A percentile compares a stretch with the other conserved stretches of the same genome.
Conservation (phyloP, 257 asterid genomes). For the Nemophila menziesii region DNA sequence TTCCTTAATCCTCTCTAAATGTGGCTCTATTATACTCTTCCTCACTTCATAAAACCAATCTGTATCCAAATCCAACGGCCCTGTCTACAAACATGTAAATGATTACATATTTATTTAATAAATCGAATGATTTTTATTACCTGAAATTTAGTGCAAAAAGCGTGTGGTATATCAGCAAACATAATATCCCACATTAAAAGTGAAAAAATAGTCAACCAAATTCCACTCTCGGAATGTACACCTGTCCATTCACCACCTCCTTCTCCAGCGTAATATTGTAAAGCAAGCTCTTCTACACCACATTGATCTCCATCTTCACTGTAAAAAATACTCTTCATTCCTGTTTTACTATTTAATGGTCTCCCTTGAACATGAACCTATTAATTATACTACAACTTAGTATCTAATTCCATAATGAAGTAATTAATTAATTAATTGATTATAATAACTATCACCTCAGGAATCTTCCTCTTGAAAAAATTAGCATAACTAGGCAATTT, state of each 20-base stretch:
- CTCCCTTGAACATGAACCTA: slow-evolving; percentile 80
- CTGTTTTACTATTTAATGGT: slow-evolving; percentile 60
- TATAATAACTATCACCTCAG: slow-evolving; percentile 39
- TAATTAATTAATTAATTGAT: neutral
- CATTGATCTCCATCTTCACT: slow-evolving; percentile 82
- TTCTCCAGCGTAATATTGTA: slow-evolving; percentile 81
- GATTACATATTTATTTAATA: neutral
- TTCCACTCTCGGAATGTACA: slow-evolving; percentile 87
- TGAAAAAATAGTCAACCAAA: slow-evolving; percentile 88
- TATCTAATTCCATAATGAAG: neutral
- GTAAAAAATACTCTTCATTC: slow-evolving; percentile 69
- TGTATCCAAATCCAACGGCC: slow-evolving; percentile 83
- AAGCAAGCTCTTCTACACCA: slow-evolving; percentile 85
- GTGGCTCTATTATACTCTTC: slow-evolving; percentile 50
- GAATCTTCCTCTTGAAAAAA: slow-evolving; percentile 55
- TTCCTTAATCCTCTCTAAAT: slow-evolving; percentile 42
- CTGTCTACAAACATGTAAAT: slow-evolving; percentile 37
- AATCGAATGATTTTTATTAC: slow-evolving; percentile 16
- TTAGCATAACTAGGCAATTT: slow-evolving; percentile 55
- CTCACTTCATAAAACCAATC: slow-evolving; percentile 68
- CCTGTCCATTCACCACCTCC: slow-evolving; percentile 94
- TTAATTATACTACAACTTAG: neutral
- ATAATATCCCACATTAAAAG: slow-evolving; percentile 82
- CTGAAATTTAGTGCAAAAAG: slow-evolving; percentile 77
- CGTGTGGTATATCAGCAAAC: slow-evolving; percentile 83